These are phyloP conservation scores for Claviceps monticola DNA, from an alignment of 2,329 filamentous ascomycete species.

Conservation along the genomic window DNA sequence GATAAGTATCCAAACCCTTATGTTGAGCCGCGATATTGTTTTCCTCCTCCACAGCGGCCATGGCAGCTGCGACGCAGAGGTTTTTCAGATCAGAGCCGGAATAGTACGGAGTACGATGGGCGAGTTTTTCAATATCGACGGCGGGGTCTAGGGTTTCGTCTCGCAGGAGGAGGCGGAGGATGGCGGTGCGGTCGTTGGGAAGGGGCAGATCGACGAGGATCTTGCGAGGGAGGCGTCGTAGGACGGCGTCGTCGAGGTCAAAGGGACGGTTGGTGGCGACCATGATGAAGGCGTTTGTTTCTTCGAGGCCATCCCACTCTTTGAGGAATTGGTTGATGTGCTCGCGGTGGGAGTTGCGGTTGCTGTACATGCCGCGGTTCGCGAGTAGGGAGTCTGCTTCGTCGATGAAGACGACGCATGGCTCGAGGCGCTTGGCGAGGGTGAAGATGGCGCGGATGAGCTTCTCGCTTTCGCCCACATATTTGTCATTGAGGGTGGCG, in stretches of 20 bases:
- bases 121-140: conserved; percentile 49
- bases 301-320: conserved; percentile 86
- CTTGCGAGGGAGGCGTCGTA: conserved; percentile 60
- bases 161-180: conserved; percentile 57
- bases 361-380: conserved; percentile 51
- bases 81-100: conserved; percentile 79
- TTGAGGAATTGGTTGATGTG: conserved; percentile 93
- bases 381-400: conserved; percentile 90
- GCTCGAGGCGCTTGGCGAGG: conserved; percentile 78
- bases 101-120: conserved; percentile 59
- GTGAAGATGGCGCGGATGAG: conserved; percentile 87
- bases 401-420: conserved; percentile 91
- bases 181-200: conserved; percentile 49
- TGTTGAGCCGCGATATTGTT: conserved; percentile 27
- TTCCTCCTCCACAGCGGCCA: conserved; percentile 68
- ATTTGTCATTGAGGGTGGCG: conserved; percentile 90
- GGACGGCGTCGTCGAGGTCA: conserved; percentile 79
- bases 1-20: conserved; percentile 29
- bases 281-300: conserved; percentile 87
- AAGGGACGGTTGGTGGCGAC: conserved; percentile 93
- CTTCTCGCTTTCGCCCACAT: conserved; percentile 91
- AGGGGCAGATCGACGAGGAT: conserved; percentile 62
- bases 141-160: conserved; percentile 48
- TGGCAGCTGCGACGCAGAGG: conserved; percentile 63
- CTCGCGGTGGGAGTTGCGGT: conserved; percentile 63